Base-by-base conservation (phyloP, 2,329 filamentous ascomycete genomes). In the Curvularia verruculosa region DNA sequence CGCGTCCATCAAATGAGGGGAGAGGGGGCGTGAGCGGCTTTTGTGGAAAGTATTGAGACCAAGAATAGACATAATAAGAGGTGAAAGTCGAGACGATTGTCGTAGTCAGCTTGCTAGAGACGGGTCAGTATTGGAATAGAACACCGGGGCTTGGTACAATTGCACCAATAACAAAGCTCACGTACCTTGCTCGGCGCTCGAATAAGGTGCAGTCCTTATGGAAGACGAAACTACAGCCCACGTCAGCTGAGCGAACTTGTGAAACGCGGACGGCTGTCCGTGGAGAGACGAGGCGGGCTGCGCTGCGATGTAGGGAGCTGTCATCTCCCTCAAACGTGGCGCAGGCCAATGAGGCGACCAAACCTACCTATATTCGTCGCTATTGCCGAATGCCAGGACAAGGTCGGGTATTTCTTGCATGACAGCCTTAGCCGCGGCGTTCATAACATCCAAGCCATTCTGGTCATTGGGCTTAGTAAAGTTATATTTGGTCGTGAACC, bases 61-160 rank as follows among this genome's bases (percentile, higher is more conserved):
- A 99, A 8, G 88, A 82, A 74, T 89, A 84, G 44, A 96, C 85
- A 73, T 97, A 99, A 73, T 96, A 91, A 1, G 92, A 89, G 0
- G 94, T 96, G 72, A 99, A 99, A 0, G 91, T 94, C 15, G 93
- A 96, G 10, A 95, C 91, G 39, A 98, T 85, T 0, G 93, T 97
- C 15, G 91, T 94, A 15, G 94, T 88, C 18, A 99, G 83, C 78
- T 99, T 99, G 75, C 91, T 96, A 66, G 56, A 40, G 48, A 50
- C 55, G 55, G 21, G 52, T 71, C 61, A 72, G 68, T 52, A 41
- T 12, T 15, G 7, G 49, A 23, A 31, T 19, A 44, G 13, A 21
- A 40, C 34, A 24, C n/a, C 13, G 44, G 39, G 23, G 52, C 48
- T 51, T 46, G 23, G 43, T 24, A 21, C 23, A 37, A 49, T 46